A percentile compares a stretch with the other conserved stretches of the same genome.
Evolutionary conservation across 495 filamentous ascomycete genomes (phyloP).

Genomic region (Pseudevernia furfuracea): DNA sequence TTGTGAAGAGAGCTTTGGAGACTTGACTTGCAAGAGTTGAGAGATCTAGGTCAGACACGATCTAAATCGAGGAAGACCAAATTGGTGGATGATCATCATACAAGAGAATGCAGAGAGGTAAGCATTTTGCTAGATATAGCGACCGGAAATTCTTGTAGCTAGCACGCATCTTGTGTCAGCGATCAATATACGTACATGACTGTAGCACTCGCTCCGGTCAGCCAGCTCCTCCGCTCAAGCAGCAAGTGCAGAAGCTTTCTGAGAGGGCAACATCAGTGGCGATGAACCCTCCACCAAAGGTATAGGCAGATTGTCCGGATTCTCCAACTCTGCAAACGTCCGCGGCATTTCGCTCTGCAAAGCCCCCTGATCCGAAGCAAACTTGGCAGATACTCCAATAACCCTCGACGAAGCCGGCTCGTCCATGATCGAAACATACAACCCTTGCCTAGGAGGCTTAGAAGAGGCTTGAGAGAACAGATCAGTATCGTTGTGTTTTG

Average conservation of each 20-base stretch:
- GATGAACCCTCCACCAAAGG: too few relatives aligned
- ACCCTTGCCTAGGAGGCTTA: too few relatives aligned
- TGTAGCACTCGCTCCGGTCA: too few relatives aligned
- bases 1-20: slow-evolving; percentile 13
- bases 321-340: not conserved
- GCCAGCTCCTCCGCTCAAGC: too few relatives aligned
- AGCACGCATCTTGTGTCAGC: not conserved
- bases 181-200: too few relatives aligned
- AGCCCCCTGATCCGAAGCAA: not conserved
- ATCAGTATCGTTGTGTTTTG: not conserved
- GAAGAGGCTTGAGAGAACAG: not conserved
- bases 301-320: too few relatives aligned
- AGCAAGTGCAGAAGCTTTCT: too few relatives aligned
- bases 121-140: too few relatives aligned
- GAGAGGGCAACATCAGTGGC: too few relatives aligned
- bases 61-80: not conserved
- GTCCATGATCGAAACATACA: not conserved
- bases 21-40: not conserved
- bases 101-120: too few relatives aligned
- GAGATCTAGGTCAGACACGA: not conserved
- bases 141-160: too few relatives aligned
- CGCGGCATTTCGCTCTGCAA: not conserved
- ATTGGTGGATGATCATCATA: not conserved
- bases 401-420: not conserved
- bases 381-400: not conserved